Base-by-base conservation (phyloP, 805 yeast genomes). In the Hermanozyma aechmeae region DNA sequence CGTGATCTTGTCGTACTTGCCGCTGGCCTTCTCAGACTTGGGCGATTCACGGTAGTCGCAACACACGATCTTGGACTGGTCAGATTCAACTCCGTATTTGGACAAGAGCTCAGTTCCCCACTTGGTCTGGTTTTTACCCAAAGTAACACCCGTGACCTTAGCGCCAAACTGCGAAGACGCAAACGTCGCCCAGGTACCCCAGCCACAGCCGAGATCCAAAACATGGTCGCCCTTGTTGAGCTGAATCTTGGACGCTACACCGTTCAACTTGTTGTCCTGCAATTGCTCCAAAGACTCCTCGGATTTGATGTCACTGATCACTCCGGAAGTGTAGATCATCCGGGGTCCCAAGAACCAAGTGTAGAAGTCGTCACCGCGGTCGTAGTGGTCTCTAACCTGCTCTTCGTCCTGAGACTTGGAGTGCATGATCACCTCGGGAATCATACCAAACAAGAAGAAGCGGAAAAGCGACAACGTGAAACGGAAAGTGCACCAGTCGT, bases 361-460 rank as follows among this genome's bases (percentile, higher is more conserved):
- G 71, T 86, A 86, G 59, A 85, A 85, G 58, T 86, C 95, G 52
- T 85, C 95, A 57, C 96, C 95, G 46, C 96, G 81, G 65, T 86
- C 96, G 56, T 85, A 85, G 62, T 85, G 95, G 49, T 81, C 95
- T 58, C 95, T 76, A 33, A 85, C 96, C 61, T 85, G 96, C 61
- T 85, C 96, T 64, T 85, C 96, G 54, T 86, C 96, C 65, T 85
- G 96, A 13, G 93, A 80, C 53, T 84, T 76, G 40, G 94, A 78
- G 65, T 85, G 96, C 76, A 85, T 54, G 46, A 85, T 79, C 33
- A 85, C 93, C 61, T 85, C 96, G 25, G 96, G 96, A 40, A 85
- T 80, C 81, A 85, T 73, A 27, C 92, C 94, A 28, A 83, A 69
- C 41, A 85, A 57, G 64, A 85, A 86, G 62, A 68, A 86, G 53